These are phyloP conservation scores for Myxozyma mucilagina DNA, from an alignment of 805 yeast species.

Conservation along the genomic window DNA sequence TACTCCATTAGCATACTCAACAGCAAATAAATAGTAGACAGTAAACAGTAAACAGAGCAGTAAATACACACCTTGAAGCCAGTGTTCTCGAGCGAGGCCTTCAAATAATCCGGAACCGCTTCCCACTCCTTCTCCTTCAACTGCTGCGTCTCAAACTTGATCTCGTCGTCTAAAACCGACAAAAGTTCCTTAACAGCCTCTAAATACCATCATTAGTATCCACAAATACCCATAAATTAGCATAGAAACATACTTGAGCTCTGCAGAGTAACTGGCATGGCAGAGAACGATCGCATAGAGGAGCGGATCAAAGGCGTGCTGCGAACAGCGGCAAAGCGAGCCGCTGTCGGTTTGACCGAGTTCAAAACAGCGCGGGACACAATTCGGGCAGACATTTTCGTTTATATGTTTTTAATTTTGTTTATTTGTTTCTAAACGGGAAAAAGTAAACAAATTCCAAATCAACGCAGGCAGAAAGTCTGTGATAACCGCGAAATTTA, in stretches of 20 bases:
- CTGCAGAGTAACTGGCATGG: neutral
- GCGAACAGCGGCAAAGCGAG: neutral
- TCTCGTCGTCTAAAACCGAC: slow-evolving; percentile 9
- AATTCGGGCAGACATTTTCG: slow-evolving; percentile 15
- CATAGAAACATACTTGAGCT: neutral
- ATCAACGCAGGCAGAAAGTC: neutral
- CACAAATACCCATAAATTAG: neutral
- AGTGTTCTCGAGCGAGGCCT: neutral
- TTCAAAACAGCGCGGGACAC: slow-evolving; percentile 6
- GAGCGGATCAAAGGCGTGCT: neutral
- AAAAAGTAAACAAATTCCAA: neutral
- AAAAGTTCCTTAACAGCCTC: slow-evolving; percentile 2
- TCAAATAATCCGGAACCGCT: slow-evolving; percentile 8
- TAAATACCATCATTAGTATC: neutral
- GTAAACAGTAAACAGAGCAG: too few species aligned
- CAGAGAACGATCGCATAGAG: slow-evolving; percentile 8
- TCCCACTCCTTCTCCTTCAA: slow-evolving; percentile 7
- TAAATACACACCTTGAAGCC: slow-evolving; percentile 8
- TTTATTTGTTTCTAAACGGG: neutral
- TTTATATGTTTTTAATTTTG: neutral
- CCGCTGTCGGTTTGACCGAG: neutral
- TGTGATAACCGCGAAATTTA: neutral
- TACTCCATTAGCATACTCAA: too few species aligned
- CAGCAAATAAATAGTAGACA: neutral
- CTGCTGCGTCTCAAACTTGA: slow-evolving; percentile 15